Evolutionary conservation across 306 rosid species (phyloP), one percentile per base, ranked within the genome.

Genomic region (Chamaecrista fasciculata): DNA sequence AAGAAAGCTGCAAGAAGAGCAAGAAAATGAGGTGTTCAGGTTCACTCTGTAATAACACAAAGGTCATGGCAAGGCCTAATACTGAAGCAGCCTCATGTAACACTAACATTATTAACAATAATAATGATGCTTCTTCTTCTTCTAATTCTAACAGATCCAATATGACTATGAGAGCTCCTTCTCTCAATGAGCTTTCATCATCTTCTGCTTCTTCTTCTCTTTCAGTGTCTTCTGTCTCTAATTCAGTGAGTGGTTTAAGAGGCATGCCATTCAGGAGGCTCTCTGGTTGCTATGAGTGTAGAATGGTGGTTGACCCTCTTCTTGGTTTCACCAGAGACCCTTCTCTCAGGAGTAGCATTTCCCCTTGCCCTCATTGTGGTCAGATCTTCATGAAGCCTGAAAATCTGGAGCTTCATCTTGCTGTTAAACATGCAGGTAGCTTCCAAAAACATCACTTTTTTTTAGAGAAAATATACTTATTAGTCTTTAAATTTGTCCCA

Each of bases 21-120:
- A 94, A 91, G 99, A 94, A 94, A 72, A 79, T 91, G 95, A 94
- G 80, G 65, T 94, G 96, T 70, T 94, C 99, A 7, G 92, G 95
- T 24, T 94, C 96, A 0, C 78, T 94, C 4, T 89, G 97, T 44
- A 88, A 82, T 73, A 91, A 91, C 92, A 88, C 99, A 5, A 89
- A 85, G 78, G 81, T 94, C 73, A 81, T 83, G 76, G 88, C 88
- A 55, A 84, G 86, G 75, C 92, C 96, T 11, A 96, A 88, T 66
- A 65, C 82, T 31, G 84, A 23, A 72, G 76, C 69, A 81, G n/a
- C n/a, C n/a, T n/a, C 85, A 4, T 68, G 43, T 25, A 60, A 73
- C 53, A 3, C 57, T 16, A 18, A 9, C 20, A 56, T n/a, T n/a
- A n/a, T n/a, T n/a, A n/a, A n/a, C n/a, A n/a, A n/a, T n/a, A n/a